Conservation (phyloP, 1,284 basidiomycete genomes). For the Tilletia indica region DNA sequence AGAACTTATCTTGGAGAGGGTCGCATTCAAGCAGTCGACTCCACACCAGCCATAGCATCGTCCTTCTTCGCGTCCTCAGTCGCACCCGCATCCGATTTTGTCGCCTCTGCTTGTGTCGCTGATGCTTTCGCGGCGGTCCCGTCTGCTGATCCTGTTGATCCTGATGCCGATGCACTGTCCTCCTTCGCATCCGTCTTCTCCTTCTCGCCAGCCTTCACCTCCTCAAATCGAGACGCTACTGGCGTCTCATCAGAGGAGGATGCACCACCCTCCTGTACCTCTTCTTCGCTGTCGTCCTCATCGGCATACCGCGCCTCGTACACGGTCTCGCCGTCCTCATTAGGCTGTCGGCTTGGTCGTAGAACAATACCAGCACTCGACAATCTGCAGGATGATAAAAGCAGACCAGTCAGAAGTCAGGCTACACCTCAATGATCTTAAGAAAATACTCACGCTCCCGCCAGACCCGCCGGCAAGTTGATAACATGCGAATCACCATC, state of each 20-base stretch:
- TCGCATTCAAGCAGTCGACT: constrained; percentile 1
- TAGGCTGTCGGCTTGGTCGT: constrained; percentile 37
- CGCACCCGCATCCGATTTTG: neutral
- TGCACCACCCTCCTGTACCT: no score
- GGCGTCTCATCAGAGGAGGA: no score
- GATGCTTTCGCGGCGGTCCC: neutral
- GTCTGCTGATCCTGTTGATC: neutral
- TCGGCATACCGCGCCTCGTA: constrained; percentile 51
- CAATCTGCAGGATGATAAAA: constrained; percentile 17
- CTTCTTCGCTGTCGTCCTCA: constrained; percentile 33
- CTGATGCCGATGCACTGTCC: constrained; percentile 9
- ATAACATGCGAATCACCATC: constrained; percentile 24
- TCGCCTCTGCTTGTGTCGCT: neutral
- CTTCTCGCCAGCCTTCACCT: constrained; percentile 21
- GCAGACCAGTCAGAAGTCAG: neutral
- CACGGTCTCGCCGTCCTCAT: constrained; percentile 42
- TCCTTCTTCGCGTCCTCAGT: neutral
- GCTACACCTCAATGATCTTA: neutral
- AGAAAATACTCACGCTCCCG: constrained; percentile 31
- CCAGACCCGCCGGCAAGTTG: constrained; percentile 38
- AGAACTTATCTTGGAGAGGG: neutral
- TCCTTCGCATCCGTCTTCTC: constrained; percentile 6
- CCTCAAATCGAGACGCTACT: constrained; percentile 16
- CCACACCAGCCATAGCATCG: neutral
- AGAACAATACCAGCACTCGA: constrained; percentile 50